phyloP scores from a whole-genome alignment of 768 basidiomycete species.

The Boletus tomentosulus region DNA sequence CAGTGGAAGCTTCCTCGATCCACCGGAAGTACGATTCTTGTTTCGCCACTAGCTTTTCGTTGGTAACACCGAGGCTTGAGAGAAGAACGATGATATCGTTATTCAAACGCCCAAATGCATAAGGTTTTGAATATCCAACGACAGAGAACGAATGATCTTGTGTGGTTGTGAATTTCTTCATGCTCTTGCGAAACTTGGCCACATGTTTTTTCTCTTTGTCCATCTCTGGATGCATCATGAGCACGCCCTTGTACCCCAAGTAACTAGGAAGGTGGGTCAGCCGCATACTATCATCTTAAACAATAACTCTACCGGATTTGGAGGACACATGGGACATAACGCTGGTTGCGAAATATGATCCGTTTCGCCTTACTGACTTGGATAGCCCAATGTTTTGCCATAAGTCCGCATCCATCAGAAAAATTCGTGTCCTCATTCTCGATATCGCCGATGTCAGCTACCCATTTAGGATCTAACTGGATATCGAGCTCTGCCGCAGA shows the following conservation, averaged over 20 bases:
- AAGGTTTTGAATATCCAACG: conserved; percentile 60
- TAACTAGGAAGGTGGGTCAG: conserved; percentile 39
- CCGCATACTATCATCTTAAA: background rate
- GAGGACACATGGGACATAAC: conserved; percentile 59
- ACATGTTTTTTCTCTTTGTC: conserved; percentile 43
- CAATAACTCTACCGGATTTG: conserved; percentile 49
- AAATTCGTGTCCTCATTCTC: conserved; percentile 53
- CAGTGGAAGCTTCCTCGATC: conserved; percentile 47
- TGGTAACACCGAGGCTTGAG: conserved; percentile 56
- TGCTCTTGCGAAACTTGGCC: conserved; percentile 60
- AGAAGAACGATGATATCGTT: conserved; percentile 67
- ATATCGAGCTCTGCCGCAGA: conserved; percentile 61
- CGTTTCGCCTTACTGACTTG: conserved; percentile 51
- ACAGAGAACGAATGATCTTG: conserved; percentile 60
- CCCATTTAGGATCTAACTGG: conserved; percentile 44
- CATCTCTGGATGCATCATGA: conserved; percentile 62
- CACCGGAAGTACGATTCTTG: conserved; percentile 57
- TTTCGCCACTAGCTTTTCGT: conserved; percentile 50
- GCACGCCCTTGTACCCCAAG: conserved; percentile 67
- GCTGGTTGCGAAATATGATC: conserved; percentile 49
- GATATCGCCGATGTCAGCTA: conserved; percentile 58
- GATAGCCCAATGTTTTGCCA: conserved; percentile 47
- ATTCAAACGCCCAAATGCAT: conserved; percentile 62
- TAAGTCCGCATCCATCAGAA: conserved; percentile 68
- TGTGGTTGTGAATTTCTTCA: conserved; percentile 64